A percentile compares a stretch with the other conserved stretches of the same genome.
These are phyloP conservation scores for Globisporangium yorkense DNA, from an alignment of 352 stramenopile species.

Conservation along the genomic window DNA sequence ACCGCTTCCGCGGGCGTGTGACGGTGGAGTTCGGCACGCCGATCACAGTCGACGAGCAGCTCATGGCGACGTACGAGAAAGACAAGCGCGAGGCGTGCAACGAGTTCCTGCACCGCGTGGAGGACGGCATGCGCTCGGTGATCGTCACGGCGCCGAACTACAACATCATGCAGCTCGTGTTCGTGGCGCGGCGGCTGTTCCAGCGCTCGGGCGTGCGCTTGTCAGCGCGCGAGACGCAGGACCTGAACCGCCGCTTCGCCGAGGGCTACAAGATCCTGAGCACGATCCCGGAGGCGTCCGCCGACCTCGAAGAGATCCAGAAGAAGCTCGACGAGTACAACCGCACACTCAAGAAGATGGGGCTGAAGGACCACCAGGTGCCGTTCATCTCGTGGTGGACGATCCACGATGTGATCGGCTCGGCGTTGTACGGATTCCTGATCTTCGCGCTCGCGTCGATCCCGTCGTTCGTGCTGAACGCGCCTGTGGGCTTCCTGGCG, in stretches of 20 bases:
- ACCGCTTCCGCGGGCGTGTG: slow-evolving; percentile 94
- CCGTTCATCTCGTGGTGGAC: slow-evolving; percentile 85
- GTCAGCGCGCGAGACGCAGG: slow-evolving; percentile 87
- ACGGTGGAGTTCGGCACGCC: slow-evolving; percentile 96
- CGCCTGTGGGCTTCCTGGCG: slow-evolving; percentile 83
- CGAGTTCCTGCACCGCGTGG: slow-evolving; percentile 73
- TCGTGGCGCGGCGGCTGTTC: slow-evolving; percentile 94
- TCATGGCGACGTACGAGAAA: slow-evolving; percentile 86
- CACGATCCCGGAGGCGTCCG: slow-evolving; percentile 45
- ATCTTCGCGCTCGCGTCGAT: slow-evolving; percentile 89
- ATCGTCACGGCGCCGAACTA: slow-evolving; percentile 98
- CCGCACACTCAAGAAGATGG: slow-evolving; percentile 80
- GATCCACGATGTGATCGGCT: slow-evolving; percentile 87
- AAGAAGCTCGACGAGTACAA: slow-evolving; percentile 84
- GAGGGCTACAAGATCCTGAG: slow-evolving; percentile 87
- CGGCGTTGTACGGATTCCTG: slow-evolving; percentile 72
- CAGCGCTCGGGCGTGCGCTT: slow-evolving; percentile 83
- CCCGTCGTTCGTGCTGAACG: slow-evolving; percentile 89
- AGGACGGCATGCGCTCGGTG: slow-evolving; percentile 87
- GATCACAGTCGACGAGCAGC: slow-evolving; percentile 76
- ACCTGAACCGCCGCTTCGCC: slow-evolving; percentile 89
- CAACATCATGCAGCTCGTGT: slow-evolving; percentile 93
- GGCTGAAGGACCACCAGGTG: slow-evolving; percentile 89
- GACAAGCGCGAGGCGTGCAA: slow-evolving; percentile 84
- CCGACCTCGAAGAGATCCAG: slow-evolving; percentile 57